phyloP scores from a whole-genome alignment of 352 stramenopile species.

The Phytophthora boehmeriae region DNA sequence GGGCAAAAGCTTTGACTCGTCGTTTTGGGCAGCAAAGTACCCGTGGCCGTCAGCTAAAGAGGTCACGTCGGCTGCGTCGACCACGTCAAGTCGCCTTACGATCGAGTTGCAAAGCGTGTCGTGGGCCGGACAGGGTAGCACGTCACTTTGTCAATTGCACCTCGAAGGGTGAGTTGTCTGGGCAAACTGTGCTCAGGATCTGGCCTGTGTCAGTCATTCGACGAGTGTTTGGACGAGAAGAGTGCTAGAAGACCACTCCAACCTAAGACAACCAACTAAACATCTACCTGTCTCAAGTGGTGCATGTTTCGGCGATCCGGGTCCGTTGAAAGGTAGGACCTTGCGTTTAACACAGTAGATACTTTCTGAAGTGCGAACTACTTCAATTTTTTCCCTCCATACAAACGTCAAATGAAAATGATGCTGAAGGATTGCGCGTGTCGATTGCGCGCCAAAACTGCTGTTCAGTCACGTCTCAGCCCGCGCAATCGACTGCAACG shows the following conservation, averaged over 20 bases:
- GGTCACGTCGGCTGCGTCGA: slow-evolving; percentile 26
- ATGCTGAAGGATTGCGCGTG: background rate
- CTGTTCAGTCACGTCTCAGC: slow-evolving; percentile 20
- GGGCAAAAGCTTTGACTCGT: slow-evolving; percentile 36
- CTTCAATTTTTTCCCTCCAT: background rate
- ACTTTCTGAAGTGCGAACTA: background rate
- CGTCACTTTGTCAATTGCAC: slow-evolving; percentile 23
- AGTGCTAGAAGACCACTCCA: background rate
- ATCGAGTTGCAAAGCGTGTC: slow-evolving; percentile 37
- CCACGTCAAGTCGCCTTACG: slow-evolving; percentile 22
- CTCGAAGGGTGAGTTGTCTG: slow-evolving; percentile 18
- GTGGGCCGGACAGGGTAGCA: slow-evolving; percentile 31
- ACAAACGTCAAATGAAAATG: too few species aligned
- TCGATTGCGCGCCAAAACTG: background rate
- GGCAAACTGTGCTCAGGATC: too few species aligned
- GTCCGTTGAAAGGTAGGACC: too few species aligned
- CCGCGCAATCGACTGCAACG: slow-evolving; percentile 14
- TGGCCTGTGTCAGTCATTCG: too few species aligned
- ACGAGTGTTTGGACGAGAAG: too few species aligned
- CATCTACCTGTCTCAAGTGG: too few species aligned
- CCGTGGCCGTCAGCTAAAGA: slow-evolving; percentile 10
- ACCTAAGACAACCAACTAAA: background rate
- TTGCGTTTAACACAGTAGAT: too few species aligned
- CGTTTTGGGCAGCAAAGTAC: slow-evolving; percentile 22
- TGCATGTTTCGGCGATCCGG: too few species aligned